Evolutionary conservation across 176 grass and related monocot species (phyloP).

Genomic region (Panicum miliaceum): DNA sequence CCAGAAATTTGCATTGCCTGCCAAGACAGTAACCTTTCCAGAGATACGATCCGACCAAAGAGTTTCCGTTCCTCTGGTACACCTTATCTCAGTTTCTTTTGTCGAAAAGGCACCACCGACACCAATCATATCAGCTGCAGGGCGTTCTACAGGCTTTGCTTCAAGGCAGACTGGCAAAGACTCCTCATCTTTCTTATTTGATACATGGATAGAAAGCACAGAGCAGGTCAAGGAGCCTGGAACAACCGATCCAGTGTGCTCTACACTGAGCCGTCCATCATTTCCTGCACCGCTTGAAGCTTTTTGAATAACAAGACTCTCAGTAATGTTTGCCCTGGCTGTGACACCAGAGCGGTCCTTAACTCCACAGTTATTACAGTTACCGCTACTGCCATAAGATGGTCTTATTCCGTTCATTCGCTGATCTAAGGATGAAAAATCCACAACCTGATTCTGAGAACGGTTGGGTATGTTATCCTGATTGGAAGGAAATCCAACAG

Average conservation of each 20-base stretch:
- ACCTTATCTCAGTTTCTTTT: conserved; percentile 85
- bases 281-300: conserved; percentile 41
- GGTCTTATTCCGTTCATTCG: conserved; percentile 62
- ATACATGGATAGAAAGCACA: conserved; percentile 60
- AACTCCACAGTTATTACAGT: conserved; percentile 63
- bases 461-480: conserved; percentile 68
- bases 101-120: conserved; percentile 54
- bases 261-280: conserved; percentile 65
- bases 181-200: conserved; percentile 57
- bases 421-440: conserved; percentile 72
- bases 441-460: conserved; percentile 56
- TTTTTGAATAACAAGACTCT: conserved; percentile 89
- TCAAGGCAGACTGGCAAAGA: conserved; percentile 64
- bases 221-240: conserved; percentile 40
- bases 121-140: conserved; percentile 73
- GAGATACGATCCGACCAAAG: conserved; percentile 91
- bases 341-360: conserved; percentile 72
- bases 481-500: conserved; percentile 80
- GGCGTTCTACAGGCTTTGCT: conserved; percentile 73
- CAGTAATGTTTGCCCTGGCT: conserved; percentile 80
- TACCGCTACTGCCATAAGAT: conserved; percentile 54
- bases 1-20: conserved; percentile 93
- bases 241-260: conserved; percentile 61
- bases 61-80: conserved; percentile 67
- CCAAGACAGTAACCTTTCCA: conserved; percentile 89